Evolutionary conservation across 257 asterid species (phyloP), one percentile per base, ranked within the genome.

Genomic region (Nicotiana attenuata): DNA sequence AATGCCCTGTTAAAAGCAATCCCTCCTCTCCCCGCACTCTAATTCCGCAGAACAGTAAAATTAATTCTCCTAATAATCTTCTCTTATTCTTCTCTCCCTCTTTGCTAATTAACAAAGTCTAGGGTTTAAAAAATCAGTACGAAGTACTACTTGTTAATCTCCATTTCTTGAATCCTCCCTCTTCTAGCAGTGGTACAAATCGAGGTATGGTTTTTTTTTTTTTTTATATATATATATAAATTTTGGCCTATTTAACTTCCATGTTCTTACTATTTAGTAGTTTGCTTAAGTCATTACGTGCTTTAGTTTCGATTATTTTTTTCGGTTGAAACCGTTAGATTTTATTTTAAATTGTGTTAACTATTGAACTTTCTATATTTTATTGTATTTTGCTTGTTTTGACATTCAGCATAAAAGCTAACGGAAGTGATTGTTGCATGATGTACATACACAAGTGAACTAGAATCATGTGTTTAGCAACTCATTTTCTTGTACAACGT

Each of bases 101-200:
- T 73, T 73, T 73, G 41, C 63, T 73, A 47, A 73, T 24, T 73
- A 47, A 47, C 79, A 13, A 73, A 73, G 26, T 73, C 60, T 73
- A 73, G 79, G 79, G 79, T 24, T 73, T 73, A 24, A 22, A 38
- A 20, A 1, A 45, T 71, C 35, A 69, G n/a, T 24, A 24, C 15
- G 47, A 45, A 45, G 0, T 71, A 41, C 78, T 22, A 19, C 59
- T 73, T 24, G 63, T 24, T 73, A 13, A 71, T 71, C 63, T 47
- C 61, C 79, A 24, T 7, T 47, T 14, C 29, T 47, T 47, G 22
- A 14, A 24, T 47, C 60, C 33, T 71, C 78, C 47, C 3, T 47
- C 24, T 47, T 45, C 61, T 22, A 47, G 24, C 79, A 47, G 41
- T n/a, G 24, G 41, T 50, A 24, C n/a, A 14, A 73, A 47, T 4